These are phyloP conservation scores for Aphanomyces cochlioides DNA, from an alignment of 352 stramenopile genomes.

Conservation along the genomic window DNA sequence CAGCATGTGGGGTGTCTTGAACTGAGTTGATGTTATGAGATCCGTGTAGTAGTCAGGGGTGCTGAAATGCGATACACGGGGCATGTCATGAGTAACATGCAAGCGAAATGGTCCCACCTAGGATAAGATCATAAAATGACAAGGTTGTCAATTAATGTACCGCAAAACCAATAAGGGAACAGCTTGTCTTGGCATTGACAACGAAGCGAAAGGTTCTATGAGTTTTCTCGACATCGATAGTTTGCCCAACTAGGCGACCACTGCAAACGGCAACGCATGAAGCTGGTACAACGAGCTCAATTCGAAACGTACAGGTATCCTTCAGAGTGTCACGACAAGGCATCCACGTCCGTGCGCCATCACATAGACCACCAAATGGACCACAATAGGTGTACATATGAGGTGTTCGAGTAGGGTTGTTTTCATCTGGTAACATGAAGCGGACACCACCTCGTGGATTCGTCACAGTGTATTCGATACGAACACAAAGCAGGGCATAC, in stretches of 20 bases:
- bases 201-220: constrained; percentile 75
- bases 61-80: constrained; percentile 79
- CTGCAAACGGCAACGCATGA: constrained; percentile 80
- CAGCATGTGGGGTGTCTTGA: constrained; percentile 38
- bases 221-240: constrained; percentile 54
- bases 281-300: constrained; percentile 75
- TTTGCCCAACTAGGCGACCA: constrained; percentile 79
- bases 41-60: constrained; percentile 74
- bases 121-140: neutral
- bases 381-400: constrained; percentile 87
- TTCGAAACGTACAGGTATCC: constrained; percentile 64
- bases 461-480: constrained; percentile 76
- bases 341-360: constrained; percentile 82
- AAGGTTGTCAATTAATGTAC: neutral
- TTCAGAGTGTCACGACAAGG: constrained; percentile 69
- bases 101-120: constrained; percentile 66
- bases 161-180: constrained; percentile 73
- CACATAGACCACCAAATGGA: constrained; percentile 73
- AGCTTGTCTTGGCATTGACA: constrained; percentile 76
- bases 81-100: constrained; percentile 72
- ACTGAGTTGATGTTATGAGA: constrained; percentile 62
- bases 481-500: constrained; percentile 64
- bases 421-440: constrained; percentile 63
- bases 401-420: constrained; percentile 59
- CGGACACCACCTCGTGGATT: constrained; percentile 60